Evolutionary conservation across 2,329 filamentous ascomycete species (phyloP), one percentile per base, ranked within the genome.

Genomic region (Exophiala sp.): DNA sequence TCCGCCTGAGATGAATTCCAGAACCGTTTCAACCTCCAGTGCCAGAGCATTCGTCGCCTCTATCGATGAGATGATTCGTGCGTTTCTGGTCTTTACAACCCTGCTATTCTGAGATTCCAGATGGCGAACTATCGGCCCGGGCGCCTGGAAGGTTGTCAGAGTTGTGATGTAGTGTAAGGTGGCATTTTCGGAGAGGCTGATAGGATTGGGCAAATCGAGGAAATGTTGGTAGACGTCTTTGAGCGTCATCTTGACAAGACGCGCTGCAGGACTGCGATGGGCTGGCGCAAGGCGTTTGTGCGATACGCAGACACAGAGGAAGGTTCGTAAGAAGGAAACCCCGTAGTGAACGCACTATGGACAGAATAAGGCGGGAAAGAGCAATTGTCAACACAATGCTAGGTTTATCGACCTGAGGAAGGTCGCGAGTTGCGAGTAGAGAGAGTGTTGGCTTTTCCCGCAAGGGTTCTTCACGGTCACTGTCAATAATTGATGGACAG

Each of bases 91-190:
- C 69, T 83, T 86, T 64, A 96, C 74, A 65, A 86, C 79, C 66
- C 82, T 84, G 61, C 79, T 76, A 44, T 59, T 48, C 66, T 89
- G 79, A 30, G 77, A 76, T 62, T 73, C 76, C 56, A 96, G 71
- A 70, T 97, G 90, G 72, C 88, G 89, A 70, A 91, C 74, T 67
- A 98, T 88, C 40, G 87, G 80, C 44, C 82, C 77, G 40, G 85
- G 69, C 60, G 87, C 82, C 55, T 77, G 75, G 65, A 94, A 75
- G 57, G 80, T 80, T 27, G 83, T 88, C 10, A 89, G 84, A 6
- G 91, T 95, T 48, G 90, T 88, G 67, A 97, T 84, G 74, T 97
- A 98, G 74, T 91, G 82, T 60, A 90, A 72, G 38, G 84, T 79
- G 51, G 84, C 83, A 67, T 83, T 76, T 46, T 77, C 70, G 29